phyloP scores from a whole-genome alignment of 768 basidiomycete genomes.

The Cantharellus anzutake region DNA sequence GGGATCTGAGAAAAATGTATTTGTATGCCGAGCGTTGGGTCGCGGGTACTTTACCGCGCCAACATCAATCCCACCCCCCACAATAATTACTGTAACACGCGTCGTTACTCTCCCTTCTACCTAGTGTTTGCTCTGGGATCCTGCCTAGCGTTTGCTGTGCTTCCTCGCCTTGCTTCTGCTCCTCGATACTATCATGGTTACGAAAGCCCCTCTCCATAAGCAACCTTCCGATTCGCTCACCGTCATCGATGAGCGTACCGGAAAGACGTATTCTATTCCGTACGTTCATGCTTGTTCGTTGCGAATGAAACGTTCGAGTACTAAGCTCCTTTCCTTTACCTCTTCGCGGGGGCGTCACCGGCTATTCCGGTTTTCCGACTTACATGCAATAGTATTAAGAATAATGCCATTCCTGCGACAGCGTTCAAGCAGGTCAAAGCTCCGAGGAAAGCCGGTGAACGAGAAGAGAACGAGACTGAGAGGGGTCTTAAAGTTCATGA shows the following conservation, averaged over 20 bases:
- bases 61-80: no score
- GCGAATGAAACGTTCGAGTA: neutral
- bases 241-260: conserved; percentile 9
- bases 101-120: no score
- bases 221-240: conserved; percentile 2
- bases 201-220: no score
- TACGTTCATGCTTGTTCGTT: neutral
- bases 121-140: no score
- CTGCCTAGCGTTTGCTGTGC: no score
- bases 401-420: conserved; percentile 65
- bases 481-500: conserved; percentile 39
- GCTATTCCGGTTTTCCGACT: neutral
- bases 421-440: conserved; percentile 65
- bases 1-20: no score
- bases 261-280: conserved; percentile 8
- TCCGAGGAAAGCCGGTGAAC: conserved; percentile 33
- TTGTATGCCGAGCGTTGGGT: no score
- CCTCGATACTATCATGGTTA: no score
- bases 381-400: conserved; percentile 34
- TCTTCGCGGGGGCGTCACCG: neutral
- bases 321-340: neutral
- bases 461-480: conserved; percentile 66
- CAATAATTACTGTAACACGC: no score
- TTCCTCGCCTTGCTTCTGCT: no score
- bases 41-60: no score